phyloP scores from a whole-genome alignment of 1,284 basidiomycete species.

The Ceraceosorus guamensis region DNA sequence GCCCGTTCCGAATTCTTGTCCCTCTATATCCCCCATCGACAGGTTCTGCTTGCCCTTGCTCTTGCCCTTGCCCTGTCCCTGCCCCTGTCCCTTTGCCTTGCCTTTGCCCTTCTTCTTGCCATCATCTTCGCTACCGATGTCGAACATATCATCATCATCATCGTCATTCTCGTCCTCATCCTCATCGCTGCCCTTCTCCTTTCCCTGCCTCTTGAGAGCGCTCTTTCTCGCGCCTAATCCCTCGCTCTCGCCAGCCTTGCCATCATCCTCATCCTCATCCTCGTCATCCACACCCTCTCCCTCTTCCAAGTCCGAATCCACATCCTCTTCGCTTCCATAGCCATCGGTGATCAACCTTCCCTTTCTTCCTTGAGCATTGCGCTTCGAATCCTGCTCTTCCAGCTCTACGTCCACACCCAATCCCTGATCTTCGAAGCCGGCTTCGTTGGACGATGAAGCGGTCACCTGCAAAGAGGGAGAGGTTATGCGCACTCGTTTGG shows the following conservation, averaged over 20 bases:
- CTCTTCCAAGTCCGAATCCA: slow-evolving; percentile 76
- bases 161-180: slow-evolving; percentile 16
- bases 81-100: slow-evolving; percentile 12
- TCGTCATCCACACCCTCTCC: slow-evolving; percentile 55
- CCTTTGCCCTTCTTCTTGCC: slow-evolving; percentile 8
- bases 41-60: slow-evolving; percentile 17
- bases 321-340: slow-evolving; percentile 86
- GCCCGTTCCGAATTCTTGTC: slow-evolving; percentile 40
- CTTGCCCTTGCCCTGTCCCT: slow-evolving; percentile 9
- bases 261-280: slow-evolving; percentile 51
- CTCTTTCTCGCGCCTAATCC: background rate
- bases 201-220: slow-evolving; percentile 1
- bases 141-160: slow-evolving; percentile 77
- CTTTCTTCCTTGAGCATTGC: slow-evolving; percentile 28
- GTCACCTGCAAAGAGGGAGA: background rate
- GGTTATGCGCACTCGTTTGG: too few relatives aligned
- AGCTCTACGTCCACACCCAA: slow-evolving; percentile 32
- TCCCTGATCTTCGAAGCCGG: background rate
- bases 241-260: too few relatives aligned
- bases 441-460: slow-evolving; percentile 1
- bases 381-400: slow-evolving; percentile 33
- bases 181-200: slow-evolving; percentile 2
- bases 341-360: slow-evolving; percentile 60
- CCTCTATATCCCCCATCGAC: slow-evolving; percentile 71
- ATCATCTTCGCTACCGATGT: too few relatives aligned